These are phyloP conservation scores for Samsoniella hepiali DNA, from an alignment of 2,329 filamentous ascomycete genomes.

Conservation along the genomic window DNA sequence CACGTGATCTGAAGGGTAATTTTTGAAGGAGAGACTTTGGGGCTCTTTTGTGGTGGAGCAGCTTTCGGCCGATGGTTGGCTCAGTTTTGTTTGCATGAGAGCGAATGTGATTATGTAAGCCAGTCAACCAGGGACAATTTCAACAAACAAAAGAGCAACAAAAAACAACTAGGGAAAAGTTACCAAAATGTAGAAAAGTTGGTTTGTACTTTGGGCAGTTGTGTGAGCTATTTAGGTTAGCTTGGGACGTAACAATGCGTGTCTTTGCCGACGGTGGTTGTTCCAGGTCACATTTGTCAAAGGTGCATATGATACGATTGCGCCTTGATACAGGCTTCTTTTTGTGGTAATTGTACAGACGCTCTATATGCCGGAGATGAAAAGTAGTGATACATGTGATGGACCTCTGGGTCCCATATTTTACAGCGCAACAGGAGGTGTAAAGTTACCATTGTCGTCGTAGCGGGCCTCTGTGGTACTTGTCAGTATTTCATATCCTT, in stretches of 20 bases:
- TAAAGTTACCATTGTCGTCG: constrained; percentile 45
- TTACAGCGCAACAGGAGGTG: constrained; percentile 33
- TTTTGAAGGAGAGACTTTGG: not conserved
- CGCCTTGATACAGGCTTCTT: not conserved
- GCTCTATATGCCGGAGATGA: constrained; percentile 7
- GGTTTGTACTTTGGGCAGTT: no score
- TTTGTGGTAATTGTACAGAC: constrained; percentile 9
- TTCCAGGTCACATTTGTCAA: not conserved
- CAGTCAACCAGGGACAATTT: not conserved
- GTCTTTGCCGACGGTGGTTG: not conserved
- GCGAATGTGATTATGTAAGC: constrained; percentile 9
- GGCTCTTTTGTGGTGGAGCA: not conserved
- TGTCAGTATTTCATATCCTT: constrained; percentile 33
- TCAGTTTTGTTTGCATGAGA: no score
- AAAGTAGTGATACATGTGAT: constrained; percentile 6
- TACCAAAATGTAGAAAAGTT: not conserved
- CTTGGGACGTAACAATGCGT: no score
- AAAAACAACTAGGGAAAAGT: not conserved
- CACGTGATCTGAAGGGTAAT: constrained; percentile 34
- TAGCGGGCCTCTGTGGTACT: constrained; percentile 41
- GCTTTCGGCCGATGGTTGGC: no score
- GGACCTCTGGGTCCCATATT: not conserved
- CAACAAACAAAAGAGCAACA: not conserved
- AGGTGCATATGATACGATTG: not conserved
- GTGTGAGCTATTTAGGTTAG: no score